phyloP scores from a whole-genome alignment of 768 basidiomycete genomes.

The Phaeotremella skinneri region DNA sequence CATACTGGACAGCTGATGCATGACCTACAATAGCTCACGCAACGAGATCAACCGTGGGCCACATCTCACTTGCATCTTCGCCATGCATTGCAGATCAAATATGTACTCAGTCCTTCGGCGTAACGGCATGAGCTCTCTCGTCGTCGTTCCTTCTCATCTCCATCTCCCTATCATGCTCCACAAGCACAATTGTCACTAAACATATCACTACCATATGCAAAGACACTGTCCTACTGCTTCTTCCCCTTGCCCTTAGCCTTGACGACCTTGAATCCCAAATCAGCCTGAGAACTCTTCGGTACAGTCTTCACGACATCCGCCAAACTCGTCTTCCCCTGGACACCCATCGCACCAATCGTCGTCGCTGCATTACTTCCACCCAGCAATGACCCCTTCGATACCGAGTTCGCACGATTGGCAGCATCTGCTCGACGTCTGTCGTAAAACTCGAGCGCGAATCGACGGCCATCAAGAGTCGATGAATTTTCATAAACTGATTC shows the following conservation, averaged over 20 bases:
- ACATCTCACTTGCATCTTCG: too few species aligned
- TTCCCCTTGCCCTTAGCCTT: conserved; percentile 85
- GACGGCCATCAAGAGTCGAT: conserved; percentile 87
- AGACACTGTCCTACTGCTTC: conserved; percentile 28
- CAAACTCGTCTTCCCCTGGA: conserved; percentile 31
- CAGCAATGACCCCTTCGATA: conserved; percentile 33
- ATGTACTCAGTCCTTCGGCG: too few species aligned
- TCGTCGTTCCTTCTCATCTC: too few species aligned
- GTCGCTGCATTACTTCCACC: too few species aligned
- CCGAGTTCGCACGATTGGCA: conserved; percentile 19
- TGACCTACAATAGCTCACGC: too few species aligned
- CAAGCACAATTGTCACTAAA: too few species aligned
- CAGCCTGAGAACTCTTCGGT: conserved; percentile 71
- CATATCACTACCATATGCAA: neutral
- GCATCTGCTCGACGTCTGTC: conserved; percentile 82
- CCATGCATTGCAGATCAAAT: too few species aligned
- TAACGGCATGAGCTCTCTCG: too few species aligned
- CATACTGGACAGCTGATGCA: too few species aligned
- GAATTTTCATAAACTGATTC: conserved; percentile 93
- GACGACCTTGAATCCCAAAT: conserved; percentile 87
- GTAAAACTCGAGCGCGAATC: conserved; percentile 91
- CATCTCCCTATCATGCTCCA: too few species aligned
- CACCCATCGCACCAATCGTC: neutral
- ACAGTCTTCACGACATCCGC: conserved; percentile 74
- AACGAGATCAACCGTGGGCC: too few species aligned